Base-by-base conservation (phyloP, 768 basidiomycete species). In the Mrakia frigida region DNA sequence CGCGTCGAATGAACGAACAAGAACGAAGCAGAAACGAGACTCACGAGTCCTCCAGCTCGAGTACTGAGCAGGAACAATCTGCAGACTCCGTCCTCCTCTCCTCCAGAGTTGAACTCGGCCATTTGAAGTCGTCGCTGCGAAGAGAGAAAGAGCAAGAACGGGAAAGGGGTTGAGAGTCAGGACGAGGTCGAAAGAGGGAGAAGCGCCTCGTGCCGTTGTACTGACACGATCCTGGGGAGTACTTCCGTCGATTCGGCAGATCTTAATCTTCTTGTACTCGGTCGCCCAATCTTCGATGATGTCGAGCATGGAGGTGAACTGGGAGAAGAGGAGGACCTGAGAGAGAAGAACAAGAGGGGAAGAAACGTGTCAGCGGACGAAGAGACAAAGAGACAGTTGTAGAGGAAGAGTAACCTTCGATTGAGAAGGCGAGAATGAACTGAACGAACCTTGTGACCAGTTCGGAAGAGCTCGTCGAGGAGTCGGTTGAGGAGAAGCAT, bases 251-350 rank as follows among this genome's bases (percentile, higher is more conserved):
- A 99, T 95, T 21, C 97, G 91, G 76, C 93, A 98, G 7, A 94
- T 87, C 3, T 84, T 82, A 91, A 92, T 93, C 1, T 87, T 87
- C 85, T 97, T 95, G 82, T 88, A 88, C 74, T 92, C 90, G 14
- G 84, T 86, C 10, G 94, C 93, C 96, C 94, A 99, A 80, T 92
- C 93, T 85, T 97, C 90, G 68, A 99, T 92, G 80, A 99, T 91
- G 81, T 99, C 91, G 74, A 98, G 85, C 94, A 98, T 94, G 6
- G 91, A 94, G 65, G 92, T 94, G 84, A 99, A 98, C 84, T 99
- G 96, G 75, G 92, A 83, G 79, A 86, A 86, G 37, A 87, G 50
- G 28, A 76, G 50, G 2, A 73, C 56, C 56, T 56, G 56, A 28
- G 0, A 13, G 9, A n/a, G 23, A 7, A n/a, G 11, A 14, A 25